Conservation (phyloP, 352 stramenopile genomes). For the Phytopythium sindhum region DNA sequence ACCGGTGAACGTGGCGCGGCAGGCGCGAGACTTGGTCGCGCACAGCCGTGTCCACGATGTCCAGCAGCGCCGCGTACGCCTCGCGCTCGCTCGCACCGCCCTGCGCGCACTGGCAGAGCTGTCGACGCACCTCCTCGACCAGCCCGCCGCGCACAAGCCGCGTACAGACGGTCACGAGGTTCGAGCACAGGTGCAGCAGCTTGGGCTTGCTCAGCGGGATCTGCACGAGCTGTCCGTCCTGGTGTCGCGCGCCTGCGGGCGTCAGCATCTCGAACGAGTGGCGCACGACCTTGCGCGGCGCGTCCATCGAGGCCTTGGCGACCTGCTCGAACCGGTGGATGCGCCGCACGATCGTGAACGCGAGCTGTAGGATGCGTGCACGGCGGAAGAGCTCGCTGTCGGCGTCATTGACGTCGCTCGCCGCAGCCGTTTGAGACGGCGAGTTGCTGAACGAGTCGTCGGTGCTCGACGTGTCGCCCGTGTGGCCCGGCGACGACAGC, state of each 20-base stretch:
- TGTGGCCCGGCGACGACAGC: conserved; percentile 8
- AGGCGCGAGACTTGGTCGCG: conserved; percentile 38
- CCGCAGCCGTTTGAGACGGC: not conserved
- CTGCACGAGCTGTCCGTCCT: conserved; percentile 26
- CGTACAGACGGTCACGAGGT: conserved; percentile 46
- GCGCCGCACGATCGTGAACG: conserved; percentile 53
- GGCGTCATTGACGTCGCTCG: conserved; percentile 18
- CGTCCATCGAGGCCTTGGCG: conserved; percentile 27
- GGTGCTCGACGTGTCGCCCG: conserved; percentile 2
- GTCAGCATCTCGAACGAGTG: conserved; percentile 68
- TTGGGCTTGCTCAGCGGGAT: conserved; percentile 62
- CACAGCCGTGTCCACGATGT: conserved; percentile 44
- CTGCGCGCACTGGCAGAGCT: conserved; percentile 42
- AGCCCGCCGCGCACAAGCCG: conserved; percentile 32
- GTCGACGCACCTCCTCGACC: conserved; percentile 44
- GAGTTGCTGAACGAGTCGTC: conserved; percentile 11
- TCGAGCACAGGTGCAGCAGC: conserved; percentile 52
- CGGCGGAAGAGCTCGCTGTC: conserved; percentile 53
- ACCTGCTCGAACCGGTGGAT: conserved; percentile 62
- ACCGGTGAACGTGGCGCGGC: conserved; percentile 37
- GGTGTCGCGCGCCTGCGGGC: conserved; percentile 8
- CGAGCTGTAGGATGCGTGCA: conserved; percentile 52
- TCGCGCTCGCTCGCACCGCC: conserved; percentile 29
- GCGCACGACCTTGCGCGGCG: conserved; percentile 28
- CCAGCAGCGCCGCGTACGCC: conserved; percentile 43